Percentiles rank a stretch among this genome's conserved stretches.
These are phyloP conservation scores for Nidularia pulvinata DNA, from an alignment of 768 basidiomycete species.

Conservation along the genomic window DNA sequence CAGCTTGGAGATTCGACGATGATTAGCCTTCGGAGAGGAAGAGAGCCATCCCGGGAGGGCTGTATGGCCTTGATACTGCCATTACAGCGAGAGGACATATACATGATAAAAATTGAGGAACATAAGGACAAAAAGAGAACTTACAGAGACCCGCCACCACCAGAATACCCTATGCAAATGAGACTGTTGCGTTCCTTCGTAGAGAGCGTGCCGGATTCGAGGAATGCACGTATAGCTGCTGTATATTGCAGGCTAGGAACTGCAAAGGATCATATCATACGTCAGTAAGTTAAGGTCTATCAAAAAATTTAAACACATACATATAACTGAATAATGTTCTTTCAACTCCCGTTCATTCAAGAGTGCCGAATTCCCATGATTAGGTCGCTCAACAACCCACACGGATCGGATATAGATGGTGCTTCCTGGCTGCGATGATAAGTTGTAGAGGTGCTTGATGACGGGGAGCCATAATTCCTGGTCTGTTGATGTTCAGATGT, in stretches of 20 bases:
- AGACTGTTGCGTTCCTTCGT: background rate
- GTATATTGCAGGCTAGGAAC: background rate
- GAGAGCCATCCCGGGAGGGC: too few species aligned
- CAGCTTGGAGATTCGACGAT: background rate
- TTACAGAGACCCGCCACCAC: background rate
- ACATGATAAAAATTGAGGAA: background rate
- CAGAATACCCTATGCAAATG: background rate
- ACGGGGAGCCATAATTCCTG: background rate
- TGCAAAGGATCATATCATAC: background rate
- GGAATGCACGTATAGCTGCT: background rate
- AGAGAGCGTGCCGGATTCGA: background rate
- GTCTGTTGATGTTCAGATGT: background rate
- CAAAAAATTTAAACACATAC: background rate
- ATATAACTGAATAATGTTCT: background rate
- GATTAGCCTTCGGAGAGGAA: background rate
- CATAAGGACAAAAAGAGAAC: background rate
- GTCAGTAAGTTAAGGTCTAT: background rate
- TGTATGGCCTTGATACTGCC: background rate
- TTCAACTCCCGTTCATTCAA: background rate
- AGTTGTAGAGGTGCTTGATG: background rate
- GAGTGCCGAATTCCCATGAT: background rate
- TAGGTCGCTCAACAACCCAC: background rate
- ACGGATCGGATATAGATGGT: background rate
- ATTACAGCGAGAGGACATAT: background rate
- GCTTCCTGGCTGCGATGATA: background rate